phyloP scores from a whole-genome alignment of 2,329 filamentous ascomycete genomes.

The Diaporthe vaccinii region DNA sequence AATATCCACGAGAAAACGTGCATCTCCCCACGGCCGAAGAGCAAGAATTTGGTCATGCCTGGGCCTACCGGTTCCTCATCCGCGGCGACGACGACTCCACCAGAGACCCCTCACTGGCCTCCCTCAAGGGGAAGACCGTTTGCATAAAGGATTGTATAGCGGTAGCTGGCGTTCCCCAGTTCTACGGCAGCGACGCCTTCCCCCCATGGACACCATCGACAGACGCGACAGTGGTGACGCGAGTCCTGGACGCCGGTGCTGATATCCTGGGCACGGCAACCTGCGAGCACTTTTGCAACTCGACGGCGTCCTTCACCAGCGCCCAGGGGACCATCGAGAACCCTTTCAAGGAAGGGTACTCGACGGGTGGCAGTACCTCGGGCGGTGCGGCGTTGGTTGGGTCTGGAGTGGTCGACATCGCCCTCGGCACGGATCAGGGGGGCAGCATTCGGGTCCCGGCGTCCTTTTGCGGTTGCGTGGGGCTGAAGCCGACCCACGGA shows the following conservation, averaged over 20 bases:
- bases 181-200: slow-evolving; percentile 53
- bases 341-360: slow-evolving; percentile 59
- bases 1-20: slow-evolving; percentile 12
- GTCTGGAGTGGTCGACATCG: slow-evolving; percentile 49
- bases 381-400: slow-evolving; percentile 62
- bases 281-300: slow-evolving; percentile 68
- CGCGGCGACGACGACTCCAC: neutral
- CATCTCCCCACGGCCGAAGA: slow-evolving; percentile 7
- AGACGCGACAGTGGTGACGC: slow-evolving; percentile 67
- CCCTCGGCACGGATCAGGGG: slow-evolving; percentile 60
- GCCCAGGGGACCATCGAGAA: slow-evolving; percentile 62
- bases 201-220: slow-evolving; percentile 65
- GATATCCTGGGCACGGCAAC: slow-evolving; percentile 63
- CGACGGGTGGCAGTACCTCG: slow-evolving; percentile 62
- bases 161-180: slow-evolving; percentile 62
- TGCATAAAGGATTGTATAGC: slow-evolving; percentile 69
- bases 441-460: slow-evolving; percentile 60
- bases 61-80: slow-evolving; percentile 23
- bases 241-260: slow-evolving; percentile 64
- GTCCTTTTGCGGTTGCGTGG: slow-evolving; percentile 58
- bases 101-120: slow-evolving; percentile 53
- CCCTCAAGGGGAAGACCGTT: slow-evolving; percentile 59
- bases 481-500: slow-evolving; percentile 65
- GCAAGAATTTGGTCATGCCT: slow-evolving; percentile 4
- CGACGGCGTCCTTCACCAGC: slow-evolving; percentile 61